Evolutionary conservation across 2,329 filamentous ascomycete genomes (phyloP), one percentile per base, ranked within the genome.

Genomic region (Verticillium isaacii): DNA sequence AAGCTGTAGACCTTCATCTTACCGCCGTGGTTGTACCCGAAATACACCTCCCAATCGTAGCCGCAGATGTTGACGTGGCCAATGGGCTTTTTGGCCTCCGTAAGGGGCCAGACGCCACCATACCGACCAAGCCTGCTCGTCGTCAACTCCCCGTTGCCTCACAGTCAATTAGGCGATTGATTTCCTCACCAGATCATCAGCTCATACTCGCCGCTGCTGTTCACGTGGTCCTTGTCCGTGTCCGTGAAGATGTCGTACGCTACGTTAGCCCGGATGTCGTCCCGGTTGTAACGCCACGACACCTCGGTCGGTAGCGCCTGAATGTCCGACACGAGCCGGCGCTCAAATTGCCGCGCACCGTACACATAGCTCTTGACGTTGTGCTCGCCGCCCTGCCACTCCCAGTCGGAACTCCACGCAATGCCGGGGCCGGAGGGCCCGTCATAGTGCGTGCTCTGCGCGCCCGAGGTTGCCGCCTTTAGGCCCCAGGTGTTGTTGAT

Each of bases 191-290:
- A 89, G 66, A 89, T 80, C 86, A 89, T 89, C 67, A 89, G 77
- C 73, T 89, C 87, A 68, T 85, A 88, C 34, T 73, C 73, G 1
- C 82, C 77, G 19, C 76, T 76, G 50, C 62, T 69, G 59, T 68
- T 72, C 45, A 60, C 62, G 56, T 71, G 71, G 32, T 70, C 63
- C 19, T 65, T 65, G 52, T 80, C 77, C 32, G 72, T 69, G 8
- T 76, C 75, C 17, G 85, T 85, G 74, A 89, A 89, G 58, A 88
- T 72, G 69, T 88, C 85, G 68, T 86, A 89, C 15, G 85, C 78
- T 17, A 89, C 85, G 68, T 89, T 80, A 59, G 84, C 83, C 37
- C 84, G 74, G 57, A 87, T 70, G 60, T 74, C 69, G 58, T 71
- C 75, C 63, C 79, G 81, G 34, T 76, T 77, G 73, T 87, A 86